These are phyloP conservation scores for Aspergillus luchuensis DNA, from an alignment of 2,329 filamentous ascomycete genomes.

Conservation along the genomic window DNA sequence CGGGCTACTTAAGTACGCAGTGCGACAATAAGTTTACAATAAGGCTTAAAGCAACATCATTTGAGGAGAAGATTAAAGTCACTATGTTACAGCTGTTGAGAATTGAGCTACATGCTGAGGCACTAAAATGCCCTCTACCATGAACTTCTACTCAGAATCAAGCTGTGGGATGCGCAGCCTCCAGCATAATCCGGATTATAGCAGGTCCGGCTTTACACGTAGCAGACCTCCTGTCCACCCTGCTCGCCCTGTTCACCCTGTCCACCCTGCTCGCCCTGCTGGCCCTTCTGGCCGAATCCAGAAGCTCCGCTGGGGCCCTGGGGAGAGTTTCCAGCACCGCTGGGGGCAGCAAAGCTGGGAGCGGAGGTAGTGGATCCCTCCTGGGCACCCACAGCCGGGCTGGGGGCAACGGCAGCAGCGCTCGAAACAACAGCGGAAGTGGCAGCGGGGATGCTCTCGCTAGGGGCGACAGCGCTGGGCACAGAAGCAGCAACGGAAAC, in stretches of 20 bases:
- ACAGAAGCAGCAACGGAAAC: background rate
- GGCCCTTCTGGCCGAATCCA: background rate
- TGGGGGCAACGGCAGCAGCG: background rate
- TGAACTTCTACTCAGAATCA: no score
- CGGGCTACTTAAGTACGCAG: no score
- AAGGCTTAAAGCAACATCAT: no score
- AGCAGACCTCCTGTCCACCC: background rate
- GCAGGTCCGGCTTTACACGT: background rate
- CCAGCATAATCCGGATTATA: background rate
- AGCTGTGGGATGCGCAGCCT: background rate
- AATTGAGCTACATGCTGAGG: background rate
- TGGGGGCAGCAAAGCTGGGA: background rate
- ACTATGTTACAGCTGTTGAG: background rate
- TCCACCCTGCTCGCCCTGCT: background rate
- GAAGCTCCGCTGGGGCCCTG: background rate
- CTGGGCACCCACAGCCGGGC: background rate
- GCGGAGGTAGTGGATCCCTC: background rate
- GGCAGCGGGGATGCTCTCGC: background rate
- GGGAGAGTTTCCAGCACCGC: background rate
- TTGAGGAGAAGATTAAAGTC: background rate
- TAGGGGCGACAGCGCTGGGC: background rate
- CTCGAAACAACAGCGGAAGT: background rate
- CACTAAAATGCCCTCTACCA: background rate
- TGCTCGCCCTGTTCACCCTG: background rate
- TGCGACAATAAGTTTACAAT: background rate